A percentile compares a stretch with the other conserved stretches of the same genome.
Conservation (phyloP, 2,329 filamentous ascomycete genomes). For the Diaporthe eres region DNA sequence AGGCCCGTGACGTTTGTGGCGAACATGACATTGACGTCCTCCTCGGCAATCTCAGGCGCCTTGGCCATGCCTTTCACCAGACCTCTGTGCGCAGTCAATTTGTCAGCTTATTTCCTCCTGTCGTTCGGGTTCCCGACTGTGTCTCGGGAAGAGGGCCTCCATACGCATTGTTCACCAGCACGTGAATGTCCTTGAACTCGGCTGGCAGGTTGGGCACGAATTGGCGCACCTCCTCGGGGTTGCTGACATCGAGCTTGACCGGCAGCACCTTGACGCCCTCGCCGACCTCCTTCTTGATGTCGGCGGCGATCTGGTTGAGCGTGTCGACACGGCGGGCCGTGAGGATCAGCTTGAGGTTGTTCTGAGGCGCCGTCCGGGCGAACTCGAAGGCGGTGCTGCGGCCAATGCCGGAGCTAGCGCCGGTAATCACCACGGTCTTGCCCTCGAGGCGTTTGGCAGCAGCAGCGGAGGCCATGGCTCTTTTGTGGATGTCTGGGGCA, state of each 20-base stretch:
- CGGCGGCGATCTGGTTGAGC: constrained; percentile 80
- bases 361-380: constrained; percentile 83
- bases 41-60: constrained; percentile 84
- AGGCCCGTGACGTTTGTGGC: constrained; percentile 91
- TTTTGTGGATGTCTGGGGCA: constrained; percentile 12
- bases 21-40: constrained; percentile 91
- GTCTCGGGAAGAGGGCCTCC: constrained; percentile 50
- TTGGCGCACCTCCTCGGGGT: constrained; percentile 77
- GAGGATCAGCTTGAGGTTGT: constrained; percentile 85
- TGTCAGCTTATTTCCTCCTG: neutral
- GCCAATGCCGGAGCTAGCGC: constrained; percentile 94
- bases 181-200: constrained; percentile 87
- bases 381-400: constrained; percentile 89
- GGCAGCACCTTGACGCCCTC: constrained; percentile 85
- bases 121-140: neutral
- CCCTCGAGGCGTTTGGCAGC: constrained; percentile 87
- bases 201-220: constrained; percentile 83
- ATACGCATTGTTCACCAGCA: constrained; percentile 97
- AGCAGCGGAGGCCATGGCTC: constrained; percentile 70
- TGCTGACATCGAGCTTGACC: constrained; percentile 89
- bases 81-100: constrained; percentile 71
- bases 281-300: constrained; percentile 84
- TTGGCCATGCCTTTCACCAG: constrained; percentile 90
- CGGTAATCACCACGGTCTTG: constrained; percentile 94
- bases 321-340: constrained; percentile 89